A percentile compares a stretch with the other conserved stretches of the same genome.
Evolutionary conservation across 495 filamentous ascomycete genomes (phyloP).

Genomic region (Staphylotrichum longicolle): DNA sequence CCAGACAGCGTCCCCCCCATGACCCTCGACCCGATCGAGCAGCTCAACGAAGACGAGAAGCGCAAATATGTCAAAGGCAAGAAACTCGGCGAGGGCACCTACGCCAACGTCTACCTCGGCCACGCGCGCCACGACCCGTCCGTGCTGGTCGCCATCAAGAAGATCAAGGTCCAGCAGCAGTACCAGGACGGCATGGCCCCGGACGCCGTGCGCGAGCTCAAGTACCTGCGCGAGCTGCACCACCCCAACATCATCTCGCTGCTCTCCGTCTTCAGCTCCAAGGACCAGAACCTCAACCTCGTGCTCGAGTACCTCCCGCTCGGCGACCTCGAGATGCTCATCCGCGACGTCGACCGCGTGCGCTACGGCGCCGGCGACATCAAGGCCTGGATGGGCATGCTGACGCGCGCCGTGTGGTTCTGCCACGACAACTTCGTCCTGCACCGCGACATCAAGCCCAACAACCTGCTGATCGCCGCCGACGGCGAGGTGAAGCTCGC

Average conservation of each 20-base stretch:
- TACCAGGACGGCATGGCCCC: constrained; percentile 79
- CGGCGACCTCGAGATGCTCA: constrained; percentile 91
- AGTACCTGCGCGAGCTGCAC: constrained; percentile 88
- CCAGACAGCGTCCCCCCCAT: constrained; percentile 16
- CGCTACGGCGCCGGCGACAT: constrained; percentile 72
- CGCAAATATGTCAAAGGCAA: constrained; percentile 86
- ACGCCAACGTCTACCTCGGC: constrained; percentile 90
- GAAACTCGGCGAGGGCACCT: constrained; percentile 94
- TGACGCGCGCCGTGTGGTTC: constrained; percentile 89
- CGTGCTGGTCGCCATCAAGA: constrained; percentile 87
- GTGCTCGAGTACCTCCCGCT: constrained; percentile 90
- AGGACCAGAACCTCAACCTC: constrained; percentile 85
- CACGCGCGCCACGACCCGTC: constrained; percentile 66
- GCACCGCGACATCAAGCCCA: constrained; percentile 98
- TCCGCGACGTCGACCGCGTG: constrained; percentile 72
- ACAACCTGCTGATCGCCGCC: constrained; percentile 91
- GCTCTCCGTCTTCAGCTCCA: constrained; percentile 86
- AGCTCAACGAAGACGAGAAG: constrained; percentile 84
- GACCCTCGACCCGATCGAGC: constrained; percentile 67
- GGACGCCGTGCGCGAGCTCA: constrained; percentile 94
- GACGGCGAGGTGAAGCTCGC: constrained; percentile 93
- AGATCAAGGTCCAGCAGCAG: constrained; percentile 91
- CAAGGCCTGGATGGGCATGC: constrained; percentile 98
- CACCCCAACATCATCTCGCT: constrained; percentile 95
- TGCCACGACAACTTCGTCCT: constrained; percentile 93